Conservation (phyloP, 2,329 filamentous ascomycete genomes). For the Apiospora kogelbergensis region DNA sequence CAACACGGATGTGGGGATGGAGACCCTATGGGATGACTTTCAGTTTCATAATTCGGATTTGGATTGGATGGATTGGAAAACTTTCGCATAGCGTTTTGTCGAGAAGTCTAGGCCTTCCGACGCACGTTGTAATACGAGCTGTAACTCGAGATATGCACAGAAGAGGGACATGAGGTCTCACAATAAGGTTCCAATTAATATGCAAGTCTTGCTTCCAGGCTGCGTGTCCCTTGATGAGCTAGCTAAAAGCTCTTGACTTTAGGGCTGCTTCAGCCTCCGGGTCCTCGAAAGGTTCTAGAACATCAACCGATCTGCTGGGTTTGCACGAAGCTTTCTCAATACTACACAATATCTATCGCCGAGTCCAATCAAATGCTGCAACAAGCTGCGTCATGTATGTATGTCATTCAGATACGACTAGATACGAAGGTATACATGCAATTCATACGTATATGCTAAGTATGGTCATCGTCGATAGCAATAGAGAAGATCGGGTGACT, state of each 20-base stretch:
- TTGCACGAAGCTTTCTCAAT: background rate
- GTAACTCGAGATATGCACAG: background rate
- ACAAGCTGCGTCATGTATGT: too few species aligned
- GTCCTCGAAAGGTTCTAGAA: background rate
- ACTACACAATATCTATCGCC: background rate
- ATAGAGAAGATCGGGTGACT: background rate
- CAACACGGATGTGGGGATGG: slow-evolving; percentile 32
- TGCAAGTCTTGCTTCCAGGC: background rate
- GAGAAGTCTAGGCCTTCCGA: background rate
- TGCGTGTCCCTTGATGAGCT: background rate
- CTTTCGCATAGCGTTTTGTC: slow-evolving; percentile 16
- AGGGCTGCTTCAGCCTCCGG: background rate
- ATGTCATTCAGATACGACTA: too few species aligned
- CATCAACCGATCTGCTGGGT: background rate
- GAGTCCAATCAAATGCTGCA: too few species aligned
- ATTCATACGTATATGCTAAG: too few species aligned
- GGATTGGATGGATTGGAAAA: slow-evolving; percentile 36
- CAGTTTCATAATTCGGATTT: slow-evolving; percentile 34
- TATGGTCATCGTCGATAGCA: too few species aligned
- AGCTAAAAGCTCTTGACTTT: background rate
- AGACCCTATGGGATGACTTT: slow-evolving; percentile 33
- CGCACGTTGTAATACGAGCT: background rate
- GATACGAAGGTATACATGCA: too few species aligned
- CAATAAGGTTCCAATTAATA: background rate
- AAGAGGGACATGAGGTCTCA: background rate